Percentiles rank a stretch among this genome's conserved stretches.
These are phyloP conservation scores for Vitis hybrid DNA, from an alignment of 177 flowering plant genomes.

Conservation along the genomic window DNA sequence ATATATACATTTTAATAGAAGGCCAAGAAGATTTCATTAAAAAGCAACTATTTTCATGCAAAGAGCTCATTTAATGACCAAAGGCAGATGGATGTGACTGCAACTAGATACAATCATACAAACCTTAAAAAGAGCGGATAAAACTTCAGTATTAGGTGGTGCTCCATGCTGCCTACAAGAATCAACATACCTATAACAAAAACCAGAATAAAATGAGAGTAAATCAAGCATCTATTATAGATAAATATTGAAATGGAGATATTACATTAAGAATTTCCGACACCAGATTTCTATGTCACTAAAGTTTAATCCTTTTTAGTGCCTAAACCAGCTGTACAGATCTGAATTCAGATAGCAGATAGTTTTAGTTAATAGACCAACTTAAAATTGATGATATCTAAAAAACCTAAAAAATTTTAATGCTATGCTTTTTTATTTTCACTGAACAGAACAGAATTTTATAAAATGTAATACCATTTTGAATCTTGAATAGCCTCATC, in stretches of 20 bases:
- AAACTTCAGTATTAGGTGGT: constrained; percentile 33
- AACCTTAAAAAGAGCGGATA: constrained; percentile 40
- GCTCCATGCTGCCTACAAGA: constrained; percentile 35
- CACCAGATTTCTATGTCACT: neutral
- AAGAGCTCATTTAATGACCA: too few species aligned
- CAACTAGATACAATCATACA: neutral
- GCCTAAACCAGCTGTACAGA: neutral
- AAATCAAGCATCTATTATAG: neutral
- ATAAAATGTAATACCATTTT: neutral
- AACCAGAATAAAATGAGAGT: neutral
- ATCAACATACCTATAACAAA: constrained; percentile 38
- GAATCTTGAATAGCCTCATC: neutral
- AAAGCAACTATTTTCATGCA: too few species aligned
- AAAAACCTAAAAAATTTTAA: neutral
- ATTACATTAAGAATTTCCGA: neutral
- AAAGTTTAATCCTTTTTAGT: neutral
- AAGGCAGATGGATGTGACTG: neutral
- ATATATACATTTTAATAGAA: too few species aligned
- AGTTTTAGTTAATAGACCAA: neutral
- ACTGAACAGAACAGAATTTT: too few species aligned
- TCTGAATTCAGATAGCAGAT: neutral
- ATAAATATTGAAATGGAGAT: neutral
- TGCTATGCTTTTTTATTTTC: neutral
- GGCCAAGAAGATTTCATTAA: too few species aligned
- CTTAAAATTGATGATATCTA: neutral